Evolutionary conservation across 345 rosid species (phyloP).

Genomic region (Cochlearia excelsa): DNA sequence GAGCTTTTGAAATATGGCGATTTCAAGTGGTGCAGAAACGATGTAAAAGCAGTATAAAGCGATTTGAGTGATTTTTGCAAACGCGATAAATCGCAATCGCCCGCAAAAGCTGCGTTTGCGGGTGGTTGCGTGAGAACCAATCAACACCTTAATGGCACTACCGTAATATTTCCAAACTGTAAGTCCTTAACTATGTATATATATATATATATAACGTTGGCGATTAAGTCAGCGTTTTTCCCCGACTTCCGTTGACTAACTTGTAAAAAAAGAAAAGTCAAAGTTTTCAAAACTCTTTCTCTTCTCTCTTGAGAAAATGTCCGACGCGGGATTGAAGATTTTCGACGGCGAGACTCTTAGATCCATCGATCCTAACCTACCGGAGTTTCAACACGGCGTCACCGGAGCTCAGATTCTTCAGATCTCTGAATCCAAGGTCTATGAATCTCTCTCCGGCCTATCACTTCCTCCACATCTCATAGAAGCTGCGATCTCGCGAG

Average conservation of each 20-base stretch:
- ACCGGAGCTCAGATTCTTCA: conserved; percentile 68
- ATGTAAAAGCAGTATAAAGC: too few species aligned
- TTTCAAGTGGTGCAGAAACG: too few species aligned
- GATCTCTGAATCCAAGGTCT: conserved; percentile 53
- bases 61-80: too few species aligned
- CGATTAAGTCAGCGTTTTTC: conserved; percentile 11
- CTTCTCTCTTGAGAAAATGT: conserved; percentile 40
- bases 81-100: too few species aligned
- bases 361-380: conserved; percentile 44
- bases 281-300: conserved; percentile 15
- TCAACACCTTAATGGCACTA: conserved; percentile 3
- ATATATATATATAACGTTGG: neutral
- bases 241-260: conserved; percentile 15
- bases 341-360: conserved; percentile 66
- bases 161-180: neutral
- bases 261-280: neutral
- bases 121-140: too few species aligned
- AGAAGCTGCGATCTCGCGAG: conserved; percentile 49
- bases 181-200: neutral
- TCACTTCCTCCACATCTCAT: conserved; percentile 57
- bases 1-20: too few species aligned
- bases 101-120: too few species aligned
- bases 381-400: conserved; percentile 33
- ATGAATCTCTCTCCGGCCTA: conserved; percentile 50
- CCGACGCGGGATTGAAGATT: conserved; percentile 54